Evolutionary conservation across 495 filamentous ascomycete species (phyloP), one percentile per base, ranked within the genome.

Genomic region (Trichoderma reesei): DNA sequence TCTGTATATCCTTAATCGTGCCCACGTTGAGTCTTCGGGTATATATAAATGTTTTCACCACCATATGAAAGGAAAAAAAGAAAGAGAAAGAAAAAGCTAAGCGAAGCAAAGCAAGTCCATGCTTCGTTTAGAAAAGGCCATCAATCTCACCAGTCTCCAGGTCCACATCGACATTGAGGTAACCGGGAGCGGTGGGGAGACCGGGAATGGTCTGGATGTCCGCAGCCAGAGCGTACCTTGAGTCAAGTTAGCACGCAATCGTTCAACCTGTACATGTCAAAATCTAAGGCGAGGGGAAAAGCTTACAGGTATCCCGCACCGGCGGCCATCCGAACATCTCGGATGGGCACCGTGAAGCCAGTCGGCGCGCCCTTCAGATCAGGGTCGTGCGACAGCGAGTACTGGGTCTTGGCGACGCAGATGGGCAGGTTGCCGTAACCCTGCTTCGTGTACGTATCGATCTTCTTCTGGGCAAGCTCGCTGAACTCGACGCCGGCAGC

Each of bases 121-220:
- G 31, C 8, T 42, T 41, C 46, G 41, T 65, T 74, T 88, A 98
- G 75, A 98, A 98, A 60, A 98, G 79, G 8, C 94, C 94, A 68
- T 96, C 89, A 64, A 98, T 96, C 77, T 98, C 93, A 48, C 92
- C 94, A 39, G 93, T 97, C 76, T 94, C 91, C 6, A 85, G 75
- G 70, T 98, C 90, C 61, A 98, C 88, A 68, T 98, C 94, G 16
- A 96, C 93, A 69, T 98, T 98, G 59, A 98, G 75, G 72, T 97
- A 98, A 11, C 94, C 94, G 16, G 94, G 94, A 18, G 92, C 92
- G 20, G 94, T 98, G 33, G 94, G 94, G 68, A 98, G 75, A 41
- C 94, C 94, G 26, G 94, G 94, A 70, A 98, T 98, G 3, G 94
- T 98, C 78, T 98, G 94, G 67, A 98, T 98, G 72, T 98, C 93